Base-by-base conservation (phyloP, 2,329 filamentous ascomycete species). In the Ceratocystis eucalypticola region DNA sequence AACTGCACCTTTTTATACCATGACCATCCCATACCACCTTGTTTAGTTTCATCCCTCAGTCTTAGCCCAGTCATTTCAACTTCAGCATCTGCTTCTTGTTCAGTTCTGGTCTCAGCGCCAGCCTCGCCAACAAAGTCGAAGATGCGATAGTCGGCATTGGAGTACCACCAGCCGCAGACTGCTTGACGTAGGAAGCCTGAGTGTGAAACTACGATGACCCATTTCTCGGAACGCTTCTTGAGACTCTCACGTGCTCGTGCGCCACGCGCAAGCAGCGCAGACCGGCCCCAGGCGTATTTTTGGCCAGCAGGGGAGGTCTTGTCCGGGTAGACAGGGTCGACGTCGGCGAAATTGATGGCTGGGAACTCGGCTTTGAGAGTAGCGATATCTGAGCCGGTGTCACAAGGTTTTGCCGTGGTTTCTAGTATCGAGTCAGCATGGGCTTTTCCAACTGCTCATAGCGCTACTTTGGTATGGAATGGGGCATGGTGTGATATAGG, bases 181-280 rank as follows among this genome's bases (percentile, higher is more conserved):
- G 79, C 83, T 2, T 77, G 72, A n/a, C 84, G 76, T 69, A 88
- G 70, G 72, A 88, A 88, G 0, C 80, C 84, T 1, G 85, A 84
- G 74, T 88, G 85, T 1, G 82, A 82, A 3, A 88, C 84, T 0
- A 88, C 84, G 8, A 85, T 78, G 65, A 88, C 79, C 64, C 85
- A 77, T 70, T 83, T 82, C 74, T 88, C 85, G 0, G 80, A 79
- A 0, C 85, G 77, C 12, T 70, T 69, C 68, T 80, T 77, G 28
- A 88, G 75, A 30, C 77, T 76, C 41, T 75, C 74, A 1, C 88
- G 76, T 53, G 77, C 78, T 0, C 74, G 72, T 70, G 80, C 79
- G 0, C 80, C 86, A 12, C 86, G 81, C 0, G 75, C 76, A 3
- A 87, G 72, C 46, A 88, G 78, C 30, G 81, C 80, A 2, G 71